These are phyloP conservation scores for Cupressus sempervirens DNA, from an alignment of 75 land plant species.

Conservation along the genomic window DNA sequence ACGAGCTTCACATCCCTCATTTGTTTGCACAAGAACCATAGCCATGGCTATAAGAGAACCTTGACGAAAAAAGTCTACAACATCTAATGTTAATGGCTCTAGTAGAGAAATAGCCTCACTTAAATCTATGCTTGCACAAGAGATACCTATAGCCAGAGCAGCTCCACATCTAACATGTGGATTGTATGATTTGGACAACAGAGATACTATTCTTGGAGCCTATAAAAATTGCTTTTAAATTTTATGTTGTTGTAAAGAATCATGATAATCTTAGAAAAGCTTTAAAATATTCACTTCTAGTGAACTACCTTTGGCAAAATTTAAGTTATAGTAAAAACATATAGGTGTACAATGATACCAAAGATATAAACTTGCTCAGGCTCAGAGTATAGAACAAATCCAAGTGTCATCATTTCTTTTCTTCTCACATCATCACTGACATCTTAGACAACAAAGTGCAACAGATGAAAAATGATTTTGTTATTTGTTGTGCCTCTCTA, in stretches of 20 bases:
- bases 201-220: conserved; percentile 95
- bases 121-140: too few relatives aligned
- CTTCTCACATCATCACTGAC: conserved; percentile 98
- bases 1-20: too few relatives aligned
- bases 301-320: not conserved
- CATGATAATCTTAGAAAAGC: not conserved
- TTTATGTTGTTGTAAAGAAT: not conserved
- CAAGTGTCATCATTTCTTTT: conserved; percentile 93
- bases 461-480: conserved; percentile 91
- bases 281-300: not conserved
- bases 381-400: conserved; percentile 93
- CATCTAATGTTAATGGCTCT: too few relatives aligned
- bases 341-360: not conserved
- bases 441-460: conserved; percentile 99
- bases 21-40: too few relatives aligned
- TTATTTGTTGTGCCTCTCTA: conserved; percentile 93
- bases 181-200: conserved; percentile 94
- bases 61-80: too few relatives aligned
- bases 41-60: too few relatives aligned
- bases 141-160: conserved; percentile 83
- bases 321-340: not conserved
- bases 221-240: conserved; percentile 22
- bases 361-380: conserved; percentile 77
- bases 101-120: too few relatives aligned
- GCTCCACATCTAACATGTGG: conserved; percentile 98